phyloP scores from a whole-genome alignment of 495 filamentous ascomycete species.

The Penicillium parvum region DNA sequence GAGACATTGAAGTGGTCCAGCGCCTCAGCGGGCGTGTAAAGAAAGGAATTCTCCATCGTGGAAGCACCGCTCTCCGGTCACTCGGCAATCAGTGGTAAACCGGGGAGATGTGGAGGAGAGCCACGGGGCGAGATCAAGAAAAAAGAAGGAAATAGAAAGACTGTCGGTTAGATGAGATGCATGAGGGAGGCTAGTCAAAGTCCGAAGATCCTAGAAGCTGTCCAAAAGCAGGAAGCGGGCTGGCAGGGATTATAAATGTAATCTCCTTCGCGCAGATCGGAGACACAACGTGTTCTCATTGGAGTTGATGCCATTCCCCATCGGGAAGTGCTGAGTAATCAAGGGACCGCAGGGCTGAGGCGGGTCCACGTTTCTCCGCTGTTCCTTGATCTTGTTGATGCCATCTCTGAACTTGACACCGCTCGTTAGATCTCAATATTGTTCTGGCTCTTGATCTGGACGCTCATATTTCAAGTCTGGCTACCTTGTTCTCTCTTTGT shows the following conservation, averaged over 20 bases:
- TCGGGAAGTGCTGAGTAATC: slow-evolving; percentile 17
- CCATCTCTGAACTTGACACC: too few relatives aligned
- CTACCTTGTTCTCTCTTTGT: not conserved
- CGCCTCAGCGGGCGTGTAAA: slow-evolving; percentile 61
- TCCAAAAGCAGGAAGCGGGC: not conserved
- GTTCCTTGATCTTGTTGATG: not conserved
- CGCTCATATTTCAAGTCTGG: too few relatives aligned
- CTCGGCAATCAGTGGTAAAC: slow-evolving; percentile 9
- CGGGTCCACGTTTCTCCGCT: not conserved
- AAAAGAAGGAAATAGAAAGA: slow-evolving; percentile 12
- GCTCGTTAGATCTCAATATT: too few relatives aligned
- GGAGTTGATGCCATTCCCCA: slow-evolving; percentile 17
- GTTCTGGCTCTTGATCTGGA: too few relatives aligned
- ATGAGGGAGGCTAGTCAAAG: too few relatives aligned
- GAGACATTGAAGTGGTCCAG: slow-evolving; percentile 68
- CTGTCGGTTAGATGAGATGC: slow-evolving; percentile 13
- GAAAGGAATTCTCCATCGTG: slow-evolving; percentile 77
- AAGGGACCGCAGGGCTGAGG: slow-evolving; percentile 22
- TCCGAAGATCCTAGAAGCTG: too few relatives aligned
- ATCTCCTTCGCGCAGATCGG: not conserved
- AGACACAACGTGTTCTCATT: slow-evolving; percentile 40
- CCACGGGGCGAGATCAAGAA: slow-evolving; percentile 9
- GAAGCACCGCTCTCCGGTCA: slow-evolving; percentile 18
- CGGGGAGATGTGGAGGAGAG: slow-evolving; percentile 16
- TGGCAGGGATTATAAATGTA: slow-evolving; percentile 6